Evolutionary conservation across 1,284 basidiomycete genomes (phyloP), one percentile per base, ranked within the genome.

Genomic region (Pholiota adiposa): DNA sequence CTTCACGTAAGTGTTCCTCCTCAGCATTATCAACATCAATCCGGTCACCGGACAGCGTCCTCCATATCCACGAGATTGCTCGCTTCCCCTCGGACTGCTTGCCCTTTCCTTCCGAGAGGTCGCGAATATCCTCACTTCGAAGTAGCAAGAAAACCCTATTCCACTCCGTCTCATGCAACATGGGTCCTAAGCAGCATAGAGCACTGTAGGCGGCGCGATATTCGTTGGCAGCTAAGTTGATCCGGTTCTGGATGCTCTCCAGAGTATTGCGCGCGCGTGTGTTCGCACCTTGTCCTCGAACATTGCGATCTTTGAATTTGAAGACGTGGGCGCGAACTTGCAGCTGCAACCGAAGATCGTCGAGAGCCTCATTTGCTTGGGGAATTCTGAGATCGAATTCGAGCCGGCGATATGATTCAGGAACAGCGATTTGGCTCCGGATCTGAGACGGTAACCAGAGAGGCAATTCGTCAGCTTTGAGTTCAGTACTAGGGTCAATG

Each of bases 51-150:
- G 29, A 11, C n/a, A 27, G 14, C 16, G 12, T 51, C 50, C 14
- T 54, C 62, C 62, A 63, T 4, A 63, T 63, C 62, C 59, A 63
- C 1, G 62, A 60, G 4, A 63, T 50, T 2, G 21, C 33, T n/a
- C 56, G n/a, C 7, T 40, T 50, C 9, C 62, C 62, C 21, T 58
- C 59, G 1, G 58, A 54, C 16, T 60, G 44, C 1, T 50, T 51
- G 11, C 25, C 11, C 9, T 27, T 31, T 4, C 59, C 59, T 14
- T 61, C 54, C 1, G 59, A 61, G 6, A 61, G 18, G 6, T 51
- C 54, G n/a, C 59, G 50, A 14, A 61, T 19, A 38, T 61, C 54
- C 16, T 38, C 44, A 5, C 53, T 27, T 21, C 43, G 3, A 6
- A 61, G 51, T 1, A 33, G 29, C 9, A 36, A 33, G 18, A 36